Evolutionary conservation across 768 basidiomycete species (phyloP), one percentile per base, ranked within the genome.

Genomic region (Albatrellus ellisii): DNA sequence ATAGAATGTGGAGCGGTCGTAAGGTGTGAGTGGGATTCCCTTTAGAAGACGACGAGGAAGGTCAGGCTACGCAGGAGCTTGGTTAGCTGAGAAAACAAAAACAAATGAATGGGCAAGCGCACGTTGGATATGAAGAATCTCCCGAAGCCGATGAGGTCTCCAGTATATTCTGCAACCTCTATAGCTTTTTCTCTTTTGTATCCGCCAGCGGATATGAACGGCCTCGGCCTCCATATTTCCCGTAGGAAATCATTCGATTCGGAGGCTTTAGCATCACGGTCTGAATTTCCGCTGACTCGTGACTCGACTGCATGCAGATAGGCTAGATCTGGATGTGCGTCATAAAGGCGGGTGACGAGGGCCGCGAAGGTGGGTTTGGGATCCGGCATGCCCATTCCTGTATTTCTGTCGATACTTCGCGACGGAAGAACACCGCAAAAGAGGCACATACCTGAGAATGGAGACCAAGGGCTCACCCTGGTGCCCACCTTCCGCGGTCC

Each of bases 281-380:
- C 8, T n/a, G 15, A 15, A 36, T 42, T 39, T 3, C 41, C 46
- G 2, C 21, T 34, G 1, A 41, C 47, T 4, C 33, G 33, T 7
- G 57, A 52, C 36, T 61, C 54, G 26, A 60, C 52, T 20, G 56
- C 27, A 52, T 66, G 63, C 9, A 67, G 43, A 54, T 65, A 68
- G 15, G 62, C 60, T 3, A 66, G 49, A 17, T 55, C 38, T n/a
- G 60, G 59, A 41, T 52, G 51, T 6, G 35, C 31, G 9, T 52
- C 29, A 10, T 42, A 46, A 34, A 62, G 15, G 25, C 53, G 22
- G 9, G 39, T 17, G 36, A 54, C 49, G 35, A 61, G 34, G 47
- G 57, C 48, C 3, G 38, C 32, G 54, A 55, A 57, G 17, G 42
- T 49, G 2, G 54, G 54, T 24, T 49, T 44, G 6, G 54, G 54